These are phyloP conservation scores for Arabis alpina DNA, from an alignment of 345 rosid species.

Conservation along the genomic window DNA sequence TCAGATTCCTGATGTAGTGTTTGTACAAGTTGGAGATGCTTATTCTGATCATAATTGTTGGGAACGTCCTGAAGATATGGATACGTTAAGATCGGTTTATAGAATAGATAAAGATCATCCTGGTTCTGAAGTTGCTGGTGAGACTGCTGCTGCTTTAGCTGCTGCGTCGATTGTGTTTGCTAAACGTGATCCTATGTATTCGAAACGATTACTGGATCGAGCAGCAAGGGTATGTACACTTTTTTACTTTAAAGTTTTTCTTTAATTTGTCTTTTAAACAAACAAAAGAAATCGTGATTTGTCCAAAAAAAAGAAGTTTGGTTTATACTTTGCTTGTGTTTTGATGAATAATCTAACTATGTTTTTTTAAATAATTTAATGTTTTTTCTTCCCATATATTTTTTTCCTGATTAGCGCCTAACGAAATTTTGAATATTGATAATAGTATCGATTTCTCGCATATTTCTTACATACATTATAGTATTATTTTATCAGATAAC, in stretches of 20 bases:
- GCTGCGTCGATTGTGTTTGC: constrained; percentile 80
- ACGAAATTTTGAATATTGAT: no score
- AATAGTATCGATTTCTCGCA: no score
- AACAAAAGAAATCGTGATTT: constrained; percentile 28
- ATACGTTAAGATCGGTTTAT: constrained; percentile 69
- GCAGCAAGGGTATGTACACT: constrained; percentile 53
- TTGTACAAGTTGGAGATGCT: constrained; percentile 83
- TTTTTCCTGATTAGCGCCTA: no score
- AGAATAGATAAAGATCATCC: constrained; percentile 73
- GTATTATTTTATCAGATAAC: no score
- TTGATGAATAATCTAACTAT: constrained; percentile 6
- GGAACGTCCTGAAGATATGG: constrained; percentile 99
- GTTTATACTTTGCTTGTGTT: constrained; percentile 39
- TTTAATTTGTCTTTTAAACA: neutral
- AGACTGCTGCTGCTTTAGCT: constrained; percentile 90
- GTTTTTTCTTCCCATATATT: no score
- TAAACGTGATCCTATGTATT: constrained; percentile 68
- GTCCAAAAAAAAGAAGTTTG: no score
- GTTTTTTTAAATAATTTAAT: no score
- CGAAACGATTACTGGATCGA: constrained; percentile 72
- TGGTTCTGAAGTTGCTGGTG: constrained; percentile 79
- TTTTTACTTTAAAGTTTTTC: constrained; percentile 25
- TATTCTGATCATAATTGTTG: constrained; percentile 90
- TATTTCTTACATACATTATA: no score
- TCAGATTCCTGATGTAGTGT: constrained; percentile 27